Conservation (phyloP, 805 yeast species). For the Pichia paraexigua region DNA sequence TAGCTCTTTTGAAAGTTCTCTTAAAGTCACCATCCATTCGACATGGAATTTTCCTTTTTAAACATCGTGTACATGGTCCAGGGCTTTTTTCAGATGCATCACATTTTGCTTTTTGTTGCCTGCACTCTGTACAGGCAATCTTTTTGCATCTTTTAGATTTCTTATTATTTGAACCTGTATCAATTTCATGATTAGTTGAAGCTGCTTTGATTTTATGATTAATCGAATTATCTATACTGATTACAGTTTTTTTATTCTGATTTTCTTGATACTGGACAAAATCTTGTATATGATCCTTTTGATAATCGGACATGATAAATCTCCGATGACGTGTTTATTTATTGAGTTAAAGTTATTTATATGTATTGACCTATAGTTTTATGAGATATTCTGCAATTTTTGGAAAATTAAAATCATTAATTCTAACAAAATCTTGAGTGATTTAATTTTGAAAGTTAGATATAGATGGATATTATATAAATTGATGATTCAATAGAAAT, state of each 20-base stretch:
- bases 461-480: neutral
- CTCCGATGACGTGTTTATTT: neutral
- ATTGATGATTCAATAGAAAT: neutral
- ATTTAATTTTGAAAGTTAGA: neutral
- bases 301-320: neutral
- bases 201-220: neutral
- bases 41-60: constrained; percentile 61
- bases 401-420: neutral
- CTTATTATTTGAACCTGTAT: neutral
- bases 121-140: constrained; percentile 91
- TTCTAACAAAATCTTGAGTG: neutral
- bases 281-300: neutral
- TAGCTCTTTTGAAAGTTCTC: constrained; percentile 81
- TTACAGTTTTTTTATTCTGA: neutral
- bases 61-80: constrained; percentile 74
- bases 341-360: too few relatives aligned
- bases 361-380: neutral
- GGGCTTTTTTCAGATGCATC: constrained; percentile 77
- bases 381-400: neutral
- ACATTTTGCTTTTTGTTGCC: constrained; percentile 91
- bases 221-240: neutral
- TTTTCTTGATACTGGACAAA: neutral
- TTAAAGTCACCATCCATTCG: constrained; percentile 74
- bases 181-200: neutral
- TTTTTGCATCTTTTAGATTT: constrained; percentile 32